These are phyloP conservation scores for Durotheca rogersii DNA, from an alignment of 495 filamentous ascomycete genomes.

Conservation along the genomic window DNA sequence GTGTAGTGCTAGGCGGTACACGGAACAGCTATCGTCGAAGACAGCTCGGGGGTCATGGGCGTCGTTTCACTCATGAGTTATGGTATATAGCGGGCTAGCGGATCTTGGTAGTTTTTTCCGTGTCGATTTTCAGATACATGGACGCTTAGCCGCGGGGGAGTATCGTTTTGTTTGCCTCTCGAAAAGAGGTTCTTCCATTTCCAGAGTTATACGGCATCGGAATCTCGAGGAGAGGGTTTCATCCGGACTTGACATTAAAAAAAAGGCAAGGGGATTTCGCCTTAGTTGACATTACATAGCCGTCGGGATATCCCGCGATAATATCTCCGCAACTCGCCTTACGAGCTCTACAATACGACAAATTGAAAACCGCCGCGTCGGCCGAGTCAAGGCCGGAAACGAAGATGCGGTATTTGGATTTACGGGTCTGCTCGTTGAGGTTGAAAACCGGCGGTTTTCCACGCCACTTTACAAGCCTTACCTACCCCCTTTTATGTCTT, in stretches of 20 bases:
- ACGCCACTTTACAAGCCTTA: no score
- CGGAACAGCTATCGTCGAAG: conserved; percentile 1
- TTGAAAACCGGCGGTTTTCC: no score
- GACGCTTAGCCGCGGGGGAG: not conserved
- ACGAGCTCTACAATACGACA: not conserved
- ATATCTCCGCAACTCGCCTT: conserved; percentile 2
- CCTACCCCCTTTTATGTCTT: no score
- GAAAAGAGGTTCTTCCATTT: not conserved
- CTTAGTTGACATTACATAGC: conserved; percentile 12
- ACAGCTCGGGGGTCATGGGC: conserved; percentile 1
- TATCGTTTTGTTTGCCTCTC: conserved; percentile 1
- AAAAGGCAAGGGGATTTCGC: not conserved
- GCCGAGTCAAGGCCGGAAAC: no score
- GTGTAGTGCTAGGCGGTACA: not conserved
- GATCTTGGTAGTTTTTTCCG: not conserved
- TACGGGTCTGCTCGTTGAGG: no score
- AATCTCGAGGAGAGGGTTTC: conserved; percentile 13
- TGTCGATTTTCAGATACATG: not conserved
- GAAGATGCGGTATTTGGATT: no score
- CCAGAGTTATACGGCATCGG: conserved; percentile 1
- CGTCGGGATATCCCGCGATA: conserved; percentile 8
- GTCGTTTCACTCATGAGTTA: not conserved
- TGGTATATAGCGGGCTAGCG: conserved; percentile 1
- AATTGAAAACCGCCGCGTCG: not conserved
- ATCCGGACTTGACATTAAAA: conserved; percentile 24